Conservation (phyloP, 352 stramenopile species). For the Globisporangium mamillatum region DNA sequence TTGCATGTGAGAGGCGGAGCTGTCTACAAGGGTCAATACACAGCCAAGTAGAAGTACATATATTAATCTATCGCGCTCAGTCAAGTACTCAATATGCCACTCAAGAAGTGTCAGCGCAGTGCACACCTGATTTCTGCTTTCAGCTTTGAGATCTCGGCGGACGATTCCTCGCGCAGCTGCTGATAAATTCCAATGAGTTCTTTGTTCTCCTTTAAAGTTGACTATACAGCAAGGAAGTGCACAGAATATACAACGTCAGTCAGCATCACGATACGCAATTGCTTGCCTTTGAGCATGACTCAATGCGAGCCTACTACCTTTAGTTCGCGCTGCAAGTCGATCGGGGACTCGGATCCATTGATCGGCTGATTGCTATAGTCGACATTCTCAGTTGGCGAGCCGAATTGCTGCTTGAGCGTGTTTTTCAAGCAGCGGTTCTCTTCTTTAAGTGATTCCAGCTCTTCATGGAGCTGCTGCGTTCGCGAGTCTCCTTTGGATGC, state of each 20-base stretch:
- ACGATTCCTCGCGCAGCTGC: constrained; percentile 58
- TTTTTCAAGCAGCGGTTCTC: constrained; percentile 69
- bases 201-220: constrained; percentile 69
- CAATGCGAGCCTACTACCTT: constrained; percentile 20
- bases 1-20: constrained; percentile 3
- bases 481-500: constrained; percentile 20
- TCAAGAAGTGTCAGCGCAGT: neutral
- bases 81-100: neutral
- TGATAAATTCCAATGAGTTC: constrained; percentile 74
- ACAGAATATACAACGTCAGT: neutral
- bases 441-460: constrained; percentile 48
- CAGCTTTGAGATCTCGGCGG: constrained; percentile 41
- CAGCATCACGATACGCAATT: neutral
- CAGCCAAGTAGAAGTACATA: neutral
- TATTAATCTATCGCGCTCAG: neutral
- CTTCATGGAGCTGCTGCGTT: constrained; percentile 26
- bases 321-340: constrained; percentile 53
- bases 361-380: constrained; percentile 8
- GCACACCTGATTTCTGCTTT: constrained; percentile 55
- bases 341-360: constrained; percentile 14
- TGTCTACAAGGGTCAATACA: constrained; percentile 3
- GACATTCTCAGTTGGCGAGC: constrained; percentile 18
- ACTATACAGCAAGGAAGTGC: constrained; percentile 18
- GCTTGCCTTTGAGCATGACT: neutral
- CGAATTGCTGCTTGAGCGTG: constrained; percentile 59